Evolutionary conservation across 257 asterid species (phyloP), one percentile per base, ranked within the genome.

Genomic region (Solanum lycopersicoides): DNA sequence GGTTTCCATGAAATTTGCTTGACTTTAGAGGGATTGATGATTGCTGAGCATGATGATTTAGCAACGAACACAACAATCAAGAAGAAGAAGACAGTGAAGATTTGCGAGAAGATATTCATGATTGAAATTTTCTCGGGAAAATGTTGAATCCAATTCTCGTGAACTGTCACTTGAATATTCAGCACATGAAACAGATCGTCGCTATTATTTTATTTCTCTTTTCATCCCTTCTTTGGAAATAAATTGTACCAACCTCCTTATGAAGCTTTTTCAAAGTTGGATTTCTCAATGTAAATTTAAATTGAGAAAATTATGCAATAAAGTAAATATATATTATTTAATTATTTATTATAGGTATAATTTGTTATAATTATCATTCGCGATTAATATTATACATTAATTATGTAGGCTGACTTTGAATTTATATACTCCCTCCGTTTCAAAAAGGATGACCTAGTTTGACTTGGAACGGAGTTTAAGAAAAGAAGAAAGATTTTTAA

Each of bases 21-120:
- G 95, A 95, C 99, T 93, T 93, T 97, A 86, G 95, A 93, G 8
- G 99, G 99, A 91, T 97, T 97, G 93, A 95, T 91, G 45, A 95
- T 95, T 42, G 94, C 86, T 86, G 86, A 90, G 90, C 95, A 84
- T 56, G 87, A 86, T 23, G 94, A 95, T 87, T 90, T 88, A 82
- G 86, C 82, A 30, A 91, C 86, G 90, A 95, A 89, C 65, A 93
- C 88, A 60, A 90, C 91, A 94, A 96, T 90, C 89, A 86, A 87
- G 56, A 92, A 59, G 86, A 95, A 87, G 60, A 90, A 77, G 74
- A 91, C 39, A 65, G 90, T 86, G 28, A 92, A 87, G 82, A 91
- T 30, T 25, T 47, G 86, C 45, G 88, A 87, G 56, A 85, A 88
- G 42, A 50, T 90, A 88, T 69, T 87, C 95, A 92, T 94, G 2